Evolutionary conservation across 139 green algal species (phyloP), one percentile per base, ranked within the genome.

Genomic region (Desmodesmus armatus): DNA sequence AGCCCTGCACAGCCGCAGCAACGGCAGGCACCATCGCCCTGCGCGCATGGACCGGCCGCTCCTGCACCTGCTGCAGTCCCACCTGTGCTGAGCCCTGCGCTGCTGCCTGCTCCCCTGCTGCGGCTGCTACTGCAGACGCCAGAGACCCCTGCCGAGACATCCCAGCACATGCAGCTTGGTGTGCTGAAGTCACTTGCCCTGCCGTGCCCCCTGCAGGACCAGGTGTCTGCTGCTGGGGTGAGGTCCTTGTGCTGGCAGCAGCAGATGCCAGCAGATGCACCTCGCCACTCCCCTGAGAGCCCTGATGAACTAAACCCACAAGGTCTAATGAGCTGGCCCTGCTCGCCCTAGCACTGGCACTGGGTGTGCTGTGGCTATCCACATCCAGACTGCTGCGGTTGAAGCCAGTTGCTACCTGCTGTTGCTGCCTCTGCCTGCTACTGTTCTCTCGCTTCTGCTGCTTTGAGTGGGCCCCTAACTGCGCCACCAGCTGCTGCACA

Each of bases 391-490:
- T 67, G 74, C 44, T 43, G 74, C 44, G 29, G 74, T 33, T 27
- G 58, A 21, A 6, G 35, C 35, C 31, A 74, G 35, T 9, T 53
- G 41, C 41, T 37, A 41, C 40, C 65, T 44, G 41, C 41, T 62
- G 39, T 40, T 78, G 71, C 71, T 62, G 71, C 5, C 25, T 25
- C 25, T 39, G 71, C 27, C 53, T 43, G 55, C 77, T 70, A 3
- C 58, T 43, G 31, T 5, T 29, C 11, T n/a, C 39, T 5, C 60
- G 77, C 40, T 75, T 60, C 55, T 84, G 78, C 40, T 84, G 78
- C 37, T 51, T 44, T 3, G 40, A 58, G 41, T 63, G 33, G 0
- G 41, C 39, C 15, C 62, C 66, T 29, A 78, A 49, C 66, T 53
- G 29, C 39, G 15, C 17, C 35, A 80, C 0, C 27, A 86, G 69